phyloP scores from a whole-genome alignment of 208 protist species.

The Leishmania amazonensis region DNA sequence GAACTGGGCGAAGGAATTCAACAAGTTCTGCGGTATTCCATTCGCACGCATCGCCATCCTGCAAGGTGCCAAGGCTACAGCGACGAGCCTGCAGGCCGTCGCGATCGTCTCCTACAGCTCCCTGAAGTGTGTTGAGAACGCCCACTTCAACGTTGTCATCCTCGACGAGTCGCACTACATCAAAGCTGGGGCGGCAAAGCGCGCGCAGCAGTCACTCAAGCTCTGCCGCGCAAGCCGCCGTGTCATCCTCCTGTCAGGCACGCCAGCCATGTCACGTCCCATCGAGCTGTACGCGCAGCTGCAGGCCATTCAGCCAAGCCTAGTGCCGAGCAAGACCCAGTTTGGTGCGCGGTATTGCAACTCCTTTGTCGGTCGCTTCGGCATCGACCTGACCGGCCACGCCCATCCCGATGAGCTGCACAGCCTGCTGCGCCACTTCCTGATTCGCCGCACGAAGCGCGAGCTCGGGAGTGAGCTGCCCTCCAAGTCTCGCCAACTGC shows the following conservation, averaged over 20 bases:
- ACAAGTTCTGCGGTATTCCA: constrained; percentile 82
- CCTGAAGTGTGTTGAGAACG: constrained; percentile 64
- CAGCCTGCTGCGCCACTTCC: constrained; percentile 82
- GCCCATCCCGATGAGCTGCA: constrained; percentile 93
- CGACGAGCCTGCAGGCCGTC: constrained; percentile 54
- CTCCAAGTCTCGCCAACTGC: constrained; percentile 83
- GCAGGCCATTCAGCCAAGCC: constrained; percentile 62
- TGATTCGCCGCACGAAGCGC: constrained; percentile 95
- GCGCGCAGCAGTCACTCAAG: constrained; percentile 79
- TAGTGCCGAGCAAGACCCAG: constrained; percentile 66
- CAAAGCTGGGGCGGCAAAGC: constrained; percentile 86
- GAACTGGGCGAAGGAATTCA: constrained; percentile 94
- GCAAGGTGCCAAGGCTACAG: constrained; percentile 54
- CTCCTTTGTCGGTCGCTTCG: constrained; percentile 73
- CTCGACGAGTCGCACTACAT: constrained; percentile 97
- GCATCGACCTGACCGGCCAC: constrained; percentile 75
- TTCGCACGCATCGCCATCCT: constrained; percentile 72
- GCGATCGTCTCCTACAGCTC: constrained; percentile 87
- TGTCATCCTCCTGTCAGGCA: constrained; percentile 94
- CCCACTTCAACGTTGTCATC: constrained; percentile 90
- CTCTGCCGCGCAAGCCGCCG: constrained; percentile 74
- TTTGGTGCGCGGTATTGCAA: constrained; percentile 96
- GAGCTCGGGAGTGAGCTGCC: constrained; percentile 90
- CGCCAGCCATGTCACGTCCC: constrained; percentile 92
- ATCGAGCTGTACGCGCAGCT: constrained; percentile 97